Base-by-base conservation (phyloP, 371 early-diverging fungal species). In the Mortierella sp. region DNA sequence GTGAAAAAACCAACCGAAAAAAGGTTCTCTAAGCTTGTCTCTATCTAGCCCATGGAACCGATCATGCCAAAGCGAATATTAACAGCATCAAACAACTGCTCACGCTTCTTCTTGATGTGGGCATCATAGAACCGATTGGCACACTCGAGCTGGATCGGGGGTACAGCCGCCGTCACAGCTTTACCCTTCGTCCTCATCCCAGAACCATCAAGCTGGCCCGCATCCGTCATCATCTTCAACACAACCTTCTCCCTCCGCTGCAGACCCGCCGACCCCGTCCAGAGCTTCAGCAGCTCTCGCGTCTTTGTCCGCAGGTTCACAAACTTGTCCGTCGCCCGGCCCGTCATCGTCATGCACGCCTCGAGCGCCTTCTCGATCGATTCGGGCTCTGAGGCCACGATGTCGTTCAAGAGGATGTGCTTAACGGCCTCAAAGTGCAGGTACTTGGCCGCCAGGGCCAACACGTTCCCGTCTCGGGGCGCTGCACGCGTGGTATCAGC, bases 291-390 rank as follows among this genome's bases (percentile, higher is more conserved):
- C 39, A 83, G 70, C 26, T 83, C 83, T 13, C 83, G 66, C 13
- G 68, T 68, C 70, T 83, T 83, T 41, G 79, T 37, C 16, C 83
- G 39, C 31, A 83, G 55, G 64, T 75, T 83, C 41, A 83, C 83
- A 67, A 83, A 83, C 39, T 64, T 72, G 52, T 83, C 83, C 0
- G 83, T 83, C 19, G 72, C 72, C 1, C 83, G 78, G 22, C 83
- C 83, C 0, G 83, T 83, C 83, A 83, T 83, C 41, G 83, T 83
- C 83, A 83, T 83, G 31, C 83, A 83, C 4, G 83, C 68, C 45
- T 83, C 83, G 47, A 76, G 73, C 26, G 83, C 83, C 70, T 63
- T 50, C 47, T 83, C 78, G 45, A 83, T 73, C 44, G 83, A 83
- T 4, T 55, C 83, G 1, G 79, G 70, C 19, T 83, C 83, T 9